A percentile compares a stretch with the other conserved stretches of the same genome.
Conservation (phyloP, 352 stramenopile species). For the Phytophthora multivora region DNA sequence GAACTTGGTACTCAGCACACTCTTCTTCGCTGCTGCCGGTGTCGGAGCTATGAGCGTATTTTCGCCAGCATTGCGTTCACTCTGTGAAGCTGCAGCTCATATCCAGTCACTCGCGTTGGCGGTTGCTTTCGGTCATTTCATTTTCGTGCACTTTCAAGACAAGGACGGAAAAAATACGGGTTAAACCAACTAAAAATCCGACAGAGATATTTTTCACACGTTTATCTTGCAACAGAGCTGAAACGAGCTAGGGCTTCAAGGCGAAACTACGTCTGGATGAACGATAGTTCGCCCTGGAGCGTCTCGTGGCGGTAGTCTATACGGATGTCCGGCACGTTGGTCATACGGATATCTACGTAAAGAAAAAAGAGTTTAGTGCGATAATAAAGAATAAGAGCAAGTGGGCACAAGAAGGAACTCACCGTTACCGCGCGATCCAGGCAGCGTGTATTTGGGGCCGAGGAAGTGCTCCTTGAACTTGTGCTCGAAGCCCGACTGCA, state of each 20-base stretch:
- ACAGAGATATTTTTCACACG: background rate
- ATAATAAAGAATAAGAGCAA: constrained; percentile 1
- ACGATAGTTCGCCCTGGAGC: constrained; percentile 69
- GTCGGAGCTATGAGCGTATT: constrained; percentile 50
- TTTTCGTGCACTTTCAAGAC: constrained; percentile 20
- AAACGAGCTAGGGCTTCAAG: background rate
- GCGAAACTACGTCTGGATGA: constrained; percentile 65
- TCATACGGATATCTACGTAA: constrained; percentile 90
- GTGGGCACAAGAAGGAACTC: constrained; percentile 11
- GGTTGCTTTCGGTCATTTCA: constrained; percentile 1
- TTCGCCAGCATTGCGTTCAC: constrained; percentile 42
- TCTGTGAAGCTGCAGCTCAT: constrained; percentile 42
- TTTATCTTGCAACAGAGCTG: background rate
- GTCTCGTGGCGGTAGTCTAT: constrained; percentile 91
- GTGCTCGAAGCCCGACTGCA: constrained; percentile 98
- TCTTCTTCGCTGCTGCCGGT: constrained; percentile 48
- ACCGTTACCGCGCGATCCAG: constrained; percentile 80
- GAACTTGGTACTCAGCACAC: constrained; percentile 57
- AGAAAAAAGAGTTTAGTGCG: constrained; percentile 7
- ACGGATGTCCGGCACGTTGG: constrained; percentile 94
- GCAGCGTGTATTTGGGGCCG: constrained; percentile 90
- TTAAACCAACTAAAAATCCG: background rate
- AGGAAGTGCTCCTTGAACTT: constrained; percentile 98
- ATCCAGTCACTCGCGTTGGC: constrained; percentile 56
- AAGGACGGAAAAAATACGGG: background rate